phyloP scores from a whole-genome alignment of 1,284 basidiomycete genomes.

The Puccinia polysora region DNA sequence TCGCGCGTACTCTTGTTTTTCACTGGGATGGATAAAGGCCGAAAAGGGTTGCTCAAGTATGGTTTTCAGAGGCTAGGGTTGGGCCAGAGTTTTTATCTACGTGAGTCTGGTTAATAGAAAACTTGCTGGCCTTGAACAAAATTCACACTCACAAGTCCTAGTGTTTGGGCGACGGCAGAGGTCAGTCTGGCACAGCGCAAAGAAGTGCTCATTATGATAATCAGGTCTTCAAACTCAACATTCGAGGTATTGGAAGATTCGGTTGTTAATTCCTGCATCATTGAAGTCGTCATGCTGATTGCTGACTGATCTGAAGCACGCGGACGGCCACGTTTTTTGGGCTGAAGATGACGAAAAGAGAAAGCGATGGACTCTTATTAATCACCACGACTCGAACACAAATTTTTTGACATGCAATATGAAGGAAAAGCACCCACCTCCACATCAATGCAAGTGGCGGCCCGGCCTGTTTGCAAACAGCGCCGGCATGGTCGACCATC shows the following conservation, averaged over 20 bases:
- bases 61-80: constrained; percentile 9
- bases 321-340: constrained; percentile 35
- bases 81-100: background rate
- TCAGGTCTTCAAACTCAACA: constrained; percentile 7
- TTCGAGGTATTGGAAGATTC: background rate
- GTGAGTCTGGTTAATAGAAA: constrained; percentile 4
- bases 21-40: constrained; percentile 24
- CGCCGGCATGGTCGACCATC: constrained; percentile 28
- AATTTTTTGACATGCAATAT: no score
- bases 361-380: no score
- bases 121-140: background rate
- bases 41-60: constrained; percentile 38
- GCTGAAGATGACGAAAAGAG: background rate
- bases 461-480: constrained; percentile 33
- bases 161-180: background rate
- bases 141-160: constrained; percentile 22
- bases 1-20: constrained; percentile 25
- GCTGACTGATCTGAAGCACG: constrained; percentile 1
- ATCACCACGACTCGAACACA: no score
- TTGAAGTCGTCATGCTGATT: constrained; percentile 23
- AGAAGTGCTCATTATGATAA: constrained; percentile 41
- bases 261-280: constrained; percentile 33
- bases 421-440: constrained; percentile 13
- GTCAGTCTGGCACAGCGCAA: constrained; percentile 35
- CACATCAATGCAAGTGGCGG: constrained; percentile 39